phyloP scores from a whole-genome alignment of 495 filamentous ascomycete species.

The Hypoxylon intermedium region DNA sequence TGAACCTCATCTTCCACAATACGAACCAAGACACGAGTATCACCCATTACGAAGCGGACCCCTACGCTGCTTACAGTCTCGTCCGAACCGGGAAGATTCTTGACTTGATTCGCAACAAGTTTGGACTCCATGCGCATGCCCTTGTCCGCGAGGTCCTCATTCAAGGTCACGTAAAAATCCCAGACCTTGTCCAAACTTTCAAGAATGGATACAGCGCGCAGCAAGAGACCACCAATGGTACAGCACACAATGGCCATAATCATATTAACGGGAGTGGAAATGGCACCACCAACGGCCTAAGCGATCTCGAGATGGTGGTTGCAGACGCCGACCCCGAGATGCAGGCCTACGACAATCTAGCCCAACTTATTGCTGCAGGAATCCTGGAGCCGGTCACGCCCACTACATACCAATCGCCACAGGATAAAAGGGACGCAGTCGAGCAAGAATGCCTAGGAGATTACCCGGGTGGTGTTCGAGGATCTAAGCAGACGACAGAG shows the following conservation, averaged over 20 bases:
- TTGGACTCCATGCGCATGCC: conserved; percentile 71
- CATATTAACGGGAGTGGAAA: conserved; percentile 31
- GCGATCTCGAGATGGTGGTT: conserved; percentile 23
- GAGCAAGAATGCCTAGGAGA: conserved; percentile 53
- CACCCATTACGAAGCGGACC: conserved; percentile 82
- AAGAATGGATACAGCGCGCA: conserved; percentile 45
- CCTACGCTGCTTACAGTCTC: conserved; percentile 76
- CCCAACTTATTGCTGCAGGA: conserved; percentile 53
- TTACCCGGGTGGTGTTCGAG: conserved; percentile 48
- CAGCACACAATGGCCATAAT: conserved; percentile 23
- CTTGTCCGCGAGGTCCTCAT: conserved; percentile 77
- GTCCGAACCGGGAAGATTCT: conserved; percentile 83
- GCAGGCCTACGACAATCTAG: conserved; percentile 50
- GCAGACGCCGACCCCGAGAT: conserved; percentile 40
- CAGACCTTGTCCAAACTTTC: conserved; percentile 65
- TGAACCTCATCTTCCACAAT: conserved; percentile 82
- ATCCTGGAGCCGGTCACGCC: conserved; percentile 51
- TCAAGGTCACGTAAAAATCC: conserved; percentile 77
- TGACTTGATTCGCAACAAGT: conserved; percentile 70
- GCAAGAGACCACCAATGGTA: conserved; percentile 28
- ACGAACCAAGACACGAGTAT: conserved; percentile 65
- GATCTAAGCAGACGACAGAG: conserved; percentile 65
- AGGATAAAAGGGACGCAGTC: conserved; percentile 47
- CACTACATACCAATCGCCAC: conserved; percentile 48
- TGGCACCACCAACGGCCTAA: conserved; percentile 11